Evolutionary conservation across 352 stramenopile genomes (phyloP).

Genomic region (Pythium chondricola): DNA sequence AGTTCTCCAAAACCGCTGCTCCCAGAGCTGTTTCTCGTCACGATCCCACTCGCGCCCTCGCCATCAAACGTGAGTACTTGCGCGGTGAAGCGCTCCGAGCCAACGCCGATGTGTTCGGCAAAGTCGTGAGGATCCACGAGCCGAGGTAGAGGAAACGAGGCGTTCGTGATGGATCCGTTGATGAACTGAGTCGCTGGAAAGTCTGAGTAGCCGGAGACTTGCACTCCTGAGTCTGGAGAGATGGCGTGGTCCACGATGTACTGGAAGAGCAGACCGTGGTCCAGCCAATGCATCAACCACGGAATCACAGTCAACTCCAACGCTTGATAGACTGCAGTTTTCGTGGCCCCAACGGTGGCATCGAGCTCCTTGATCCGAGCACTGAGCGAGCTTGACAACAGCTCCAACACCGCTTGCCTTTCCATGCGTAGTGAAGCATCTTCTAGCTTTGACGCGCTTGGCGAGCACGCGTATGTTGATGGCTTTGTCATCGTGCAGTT

Average conservation of each 20-base stretch:
- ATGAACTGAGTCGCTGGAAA: constrained; percentile 42
- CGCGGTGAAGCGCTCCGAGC: constrained; percentile 33
- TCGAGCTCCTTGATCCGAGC: not conserved
- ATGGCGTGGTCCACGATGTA: constrained; percentile 28
- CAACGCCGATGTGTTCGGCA: constrained; percentile 23
- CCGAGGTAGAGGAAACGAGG: constrained; percentile 20
- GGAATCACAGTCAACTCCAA: constrained; percentile 24
- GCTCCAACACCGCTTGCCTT: too few relatives aligned
- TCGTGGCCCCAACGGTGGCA: not conserved
- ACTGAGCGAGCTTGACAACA: too few relatives aligned
- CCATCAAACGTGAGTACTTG: constrained; percentile 25
- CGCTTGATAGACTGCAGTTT: constrained; percentile 13
- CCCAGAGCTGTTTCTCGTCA: constrained; percentile 11
- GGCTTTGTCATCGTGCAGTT: constrained; percentile 20
- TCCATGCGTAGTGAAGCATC: too few relatives aligned
- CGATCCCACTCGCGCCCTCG: not conserved
- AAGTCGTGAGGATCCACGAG: constrained; percentile 1
- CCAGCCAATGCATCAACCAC: constrained; percentile 38
- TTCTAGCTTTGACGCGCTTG: too few relatives aligned
- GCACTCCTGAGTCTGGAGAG: constrained; percentile 4
- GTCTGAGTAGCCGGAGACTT: not conserved
- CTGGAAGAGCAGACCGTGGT: constrained; percentile 26
- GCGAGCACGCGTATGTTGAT: constrained; percentile 3
- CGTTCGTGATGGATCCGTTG: constrained; percentile 26
- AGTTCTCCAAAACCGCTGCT: constrained; percentile 36